Evolutionary conservation across 179 eudicot species (phyloP), one percentile per base, ranked within the genome.

Genomic region (Beta macrorhiza): DNA sequence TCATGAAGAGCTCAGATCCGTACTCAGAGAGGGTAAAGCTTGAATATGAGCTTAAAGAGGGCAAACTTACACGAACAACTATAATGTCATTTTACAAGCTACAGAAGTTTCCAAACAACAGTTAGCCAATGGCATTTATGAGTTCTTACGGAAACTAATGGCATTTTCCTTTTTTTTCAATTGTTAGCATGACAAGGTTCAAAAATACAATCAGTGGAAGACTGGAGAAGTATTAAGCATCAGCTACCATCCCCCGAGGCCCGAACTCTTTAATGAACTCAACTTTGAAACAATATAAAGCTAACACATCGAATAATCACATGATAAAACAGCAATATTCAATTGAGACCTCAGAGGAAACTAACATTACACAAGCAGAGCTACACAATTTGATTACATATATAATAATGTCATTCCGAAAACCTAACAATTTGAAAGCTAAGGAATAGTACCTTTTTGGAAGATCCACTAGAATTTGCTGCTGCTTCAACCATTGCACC

Each of bases 371-470:
- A 49, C 13, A 20, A n/a, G 12, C 29, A 72, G 8, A 0, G 1
- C 0, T 19, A 17, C 16, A n/a, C 7, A 20, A 63, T 53, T 57
- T 56, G 10, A 29, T 12, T 3, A 13, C 42, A 29, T 29, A 29
- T 29, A 29, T 29, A 29, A 29, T 37, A 11, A n/a, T 3, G 55
- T 19, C 37, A 68, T 37, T 68, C 37, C 51, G 17, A 72, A 58
- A 16, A 51, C 1, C 57, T 0, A 8, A 72, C 52, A 72, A 45
- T 17, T 64, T 25, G 10, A 37, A 67, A 29, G 32, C 32, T 29
- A 29, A 29, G 32, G 32, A 72, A 11, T 47, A 14, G 13, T 75
- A 91, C 97, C 93, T 90, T 85, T 86, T 74, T 62, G 90, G 94
- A 84, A 83, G 94, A 89, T 90, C 90, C 89, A 80, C 83, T 71